phyloP scores from a whole-genome alignment of 2,329 filamentous ascomycete genomes.

The Penicillium verrucosum region DNA sequence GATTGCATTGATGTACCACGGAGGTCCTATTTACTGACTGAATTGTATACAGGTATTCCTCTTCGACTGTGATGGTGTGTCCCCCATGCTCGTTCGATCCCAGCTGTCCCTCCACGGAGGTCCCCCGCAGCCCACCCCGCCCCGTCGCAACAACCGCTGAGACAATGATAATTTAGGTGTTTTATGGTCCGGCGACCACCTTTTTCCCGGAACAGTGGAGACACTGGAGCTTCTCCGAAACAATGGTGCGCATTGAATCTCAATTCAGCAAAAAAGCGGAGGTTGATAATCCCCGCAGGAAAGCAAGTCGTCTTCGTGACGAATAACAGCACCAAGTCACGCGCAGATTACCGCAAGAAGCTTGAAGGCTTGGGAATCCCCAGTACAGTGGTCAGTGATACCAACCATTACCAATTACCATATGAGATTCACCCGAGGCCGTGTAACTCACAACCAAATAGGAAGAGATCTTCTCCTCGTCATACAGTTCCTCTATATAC shows the following conservation, averaged over 20 bases:
- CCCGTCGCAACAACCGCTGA: conserved; percentile 33
- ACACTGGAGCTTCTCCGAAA: conserved; percentile 78
- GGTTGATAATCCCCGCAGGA: conserved; percentile 50
- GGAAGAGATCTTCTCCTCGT: conserved; percentile 94
- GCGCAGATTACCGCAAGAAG: conserved; percentile 88
- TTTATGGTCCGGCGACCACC: conserved; percentile 89
- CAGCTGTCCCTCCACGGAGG: conserved; percentile 1
- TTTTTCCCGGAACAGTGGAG: conserved; percentile 81
- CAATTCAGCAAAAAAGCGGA: background rate
- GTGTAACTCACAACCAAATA: conserved; percentile 26
- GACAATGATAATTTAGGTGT: conserved; percentile 64
- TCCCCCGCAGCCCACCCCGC: background rate
- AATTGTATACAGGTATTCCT: conserved; percentile 69
- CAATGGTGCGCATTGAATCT: conserved; percentile 56
- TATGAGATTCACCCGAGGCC: background rate
- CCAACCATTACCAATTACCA: background rate
- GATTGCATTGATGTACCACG: background rate
- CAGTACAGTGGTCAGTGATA: conserved; percentile 55
- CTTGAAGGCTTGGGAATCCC: conserved; percentile 78
- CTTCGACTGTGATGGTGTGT: conserved; percentile 92
- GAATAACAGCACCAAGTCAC: conserved; percentile 97
- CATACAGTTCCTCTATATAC: conserved; percentile 93
- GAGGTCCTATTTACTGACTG: conserved; percentile 16
- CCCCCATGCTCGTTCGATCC: background rate
- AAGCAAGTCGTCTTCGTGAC: conserved; percentile 95